A percentile compares a stretch with the other conserved stretches of the same genome.
These are phyloP conservation scores for Thecamonas trahens DNA, from an alignment of 78 protist species.

Conservation along the genomic window DNA sequence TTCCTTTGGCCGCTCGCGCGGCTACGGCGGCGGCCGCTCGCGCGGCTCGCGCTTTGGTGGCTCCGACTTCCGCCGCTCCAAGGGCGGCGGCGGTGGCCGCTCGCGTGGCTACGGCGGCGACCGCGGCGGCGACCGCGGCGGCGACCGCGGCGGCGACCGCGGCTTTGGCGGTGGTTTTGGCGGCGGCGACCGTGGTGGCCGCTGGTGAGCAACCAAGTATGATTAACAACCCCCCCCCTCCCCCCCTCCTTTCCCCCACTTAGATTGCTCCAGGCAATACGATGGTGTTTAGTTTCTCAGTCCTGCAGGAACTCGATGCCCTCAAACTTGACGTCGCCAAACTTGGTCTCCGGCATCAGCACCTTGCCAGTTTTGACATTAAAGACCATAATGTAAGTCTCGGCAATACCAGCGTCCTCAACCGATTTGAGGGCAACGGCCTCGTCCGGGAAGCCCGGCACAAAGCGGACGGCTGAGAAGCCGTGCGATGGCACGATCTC, in stretches of 20 bases:
- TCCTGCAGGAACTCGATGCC: slow-evolving; percentile 25
- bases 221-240: too few species aligned
- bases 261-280: too few species aligned
- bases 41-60: background rate
- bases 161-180: slow-evolving; percentile 6
- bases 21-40: slow-evolving; percentile 11
- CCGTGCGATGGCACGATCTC: slow-evolving; percentile 18
- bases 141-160: slow-evolving; percentile 7
- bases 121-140: slow-evolving; percentile 17
- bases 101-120: slow-evolving; percentile 6
- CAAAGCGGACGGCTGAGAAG: slow-evolving; percentile 9
- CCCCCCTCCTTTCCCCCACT: too few species aligned
- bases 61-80: background rate
- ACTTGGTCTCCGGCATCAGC: slow-evolving; percentile 11
- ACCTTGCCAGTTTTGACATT: slow-evolving; percentile 4
- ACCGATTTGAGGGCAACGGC: slow-evolving; percentile 21
- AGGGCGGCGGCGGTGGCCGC: slow-evolving; percentile 14
- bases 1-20: background rate
- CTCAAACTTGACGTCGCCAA: slow-evolving; percentile 30
- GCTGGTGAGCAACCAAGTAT: too few species aligned
- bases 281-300: too few species aligned
- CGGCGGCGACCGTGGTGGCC: slow-evolving; percentile 26
- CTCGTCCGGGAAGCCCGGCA: slow-evolving; percentile 8
- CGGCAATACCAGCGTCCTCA: slow-evolving; percentile 12
- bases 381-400: slow-evolving; percentile 21